A percentile compares a stretch with the other conserved stretches of the same genome.
Evolutionary conservation across 176 grass and related monocot genomes (phyloP).

Genomic region (Canna indica): DNA sequence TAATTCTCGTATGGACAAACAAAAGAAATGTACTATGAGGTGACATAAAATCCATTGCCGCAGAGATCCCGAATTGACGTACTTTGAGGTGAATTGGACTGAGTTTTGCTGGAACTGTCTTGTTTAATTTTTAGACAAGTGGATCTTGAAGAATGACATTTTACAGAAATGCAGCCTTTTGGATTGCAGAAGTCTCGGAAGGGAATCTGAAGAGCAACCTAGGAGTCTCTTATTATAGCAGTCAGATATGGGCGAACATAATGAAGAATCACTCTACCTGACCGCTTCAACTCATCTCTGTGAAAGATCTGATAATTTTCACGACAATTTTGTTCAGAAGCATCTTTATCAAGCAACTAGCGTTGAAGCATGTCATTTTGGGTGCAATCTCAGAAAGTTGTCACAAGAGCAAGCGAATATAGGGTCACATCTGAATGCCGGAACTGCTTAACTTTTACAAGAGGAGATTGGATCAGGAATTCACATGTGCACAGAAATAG

Average conservation of each 20-base stretch:
- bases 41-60: neutral
- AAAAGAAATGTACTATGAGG: neutral
- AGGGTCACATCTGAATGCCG: neutral
- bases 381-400: neutral
- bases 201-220: neutral
- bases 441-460: neutral
- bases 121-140: neutral
- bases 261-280: neutral
- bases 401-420: neutral
- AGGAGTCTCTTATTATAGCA: neutral
- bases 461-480: neutral
- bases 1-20: neutral
- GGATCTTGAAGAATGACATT: neutral
- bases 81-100: neutral
- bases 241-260: neutral
- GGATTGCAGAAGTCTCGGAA: neutral
- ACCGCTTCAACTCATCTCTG: neutral
- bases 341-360: neutral
- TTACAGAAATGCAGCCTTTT: neutral
- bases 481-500: constrained; percentile 8
- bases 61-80: neutral
- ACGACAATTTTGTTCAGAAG: neutral
- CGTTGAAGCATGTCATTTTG: neutral
- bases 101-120: neutral
- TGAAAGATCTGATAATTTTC: neutral